Conservation (phyloP, 495 filamentous ascomycete species). For the Schizothecium vesticola region DNA sequence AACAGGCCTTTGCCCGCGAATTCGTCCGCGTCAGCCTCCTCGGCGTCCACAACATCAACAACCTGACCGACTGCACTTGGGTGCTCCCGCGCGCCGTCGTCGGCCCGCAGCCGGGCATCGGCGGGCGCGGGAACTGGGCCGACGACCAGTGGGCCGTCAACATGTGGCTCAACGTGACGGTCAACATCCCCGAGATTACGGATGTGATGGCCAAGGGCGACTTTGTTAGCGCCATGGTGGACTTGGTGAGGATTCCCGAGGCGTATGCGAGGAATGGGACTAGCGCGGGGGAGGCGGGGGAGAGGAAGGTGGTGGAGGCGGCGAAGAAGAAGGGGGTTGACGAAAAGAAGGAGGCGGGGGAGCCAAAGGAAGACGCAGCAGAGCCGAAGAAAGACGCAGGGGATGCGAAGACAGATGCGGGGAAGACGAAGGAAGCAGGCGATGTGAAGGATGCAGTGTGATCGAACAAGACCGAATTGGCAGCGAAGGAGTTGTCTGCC, state of each 20-base stretch:
- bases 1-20: conserved; percentile 28
- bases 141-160: conserved; percentile 2
- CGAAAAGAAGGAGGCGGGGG: neutral
- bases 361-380: neutral
- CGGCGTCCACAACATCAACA: conserved; percentile 39
- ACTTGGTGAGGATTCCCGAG: neutral
- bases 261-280: neutral
- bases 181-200: neutral
- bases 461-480: neutral
- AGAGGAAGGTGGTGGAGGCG: too few species aligned
- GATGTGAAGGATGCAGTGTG: too few species aligned
- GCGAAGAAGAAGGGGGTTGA: too few species aligned
- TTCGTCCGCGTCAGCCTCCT: conserved; percentile 39
- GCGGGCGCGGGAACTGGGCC: neutral
- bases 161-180: neutral
- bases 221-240: neutral
- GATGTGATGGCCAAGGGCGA: neutral
- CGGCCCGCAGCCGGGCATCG: neutral
- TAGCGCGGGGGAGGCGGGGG: neutral
- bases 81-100: conserved; percentile 24
- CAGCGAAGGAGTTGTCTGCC: neutral
- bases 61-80: conserved; percentile 35
- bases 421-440: too few species aligned
- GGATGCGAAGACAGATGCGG: too few species aligned
- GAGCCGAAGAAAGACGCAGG: too few species aligned